Percentiles rank a stretch among this genome's conserved stretches.
Conservation (phyloP, 306 rosid species). For the Dryas drummondii region DNA sequence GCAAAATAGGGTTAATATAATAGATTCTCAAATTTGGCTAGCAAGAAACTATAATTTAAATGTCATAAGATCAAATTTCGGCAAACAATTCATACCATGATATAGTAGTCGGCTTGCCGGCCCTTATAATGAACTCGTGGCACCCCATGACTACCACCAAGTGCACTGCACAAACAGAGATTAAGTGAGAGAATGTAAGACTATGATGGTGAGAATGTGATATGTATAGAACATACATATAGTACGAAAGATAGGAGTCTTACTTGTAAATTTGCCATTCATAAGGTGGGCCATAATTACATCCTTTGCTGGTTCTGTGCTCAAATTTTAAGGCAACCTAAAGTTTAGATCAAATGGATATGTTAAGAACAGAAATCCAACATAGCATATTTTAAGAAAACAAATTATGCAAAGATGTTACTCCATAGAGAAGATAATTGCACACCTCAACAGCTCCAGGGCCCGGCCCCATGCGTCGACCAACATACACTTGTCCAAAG, state of each 20-base stretch:
- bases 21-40: slow-evolving; percentile 1
- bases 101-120: slow-evolving; percentile 50
- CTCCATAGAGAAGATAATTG: slow-evolving; percentile 1
- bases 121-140: slow-evolving; percentile 53
- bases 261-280: slow-evolving; percentile 99
- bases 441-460: slow-evolving; percentile 75
- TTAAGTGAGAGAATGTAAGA: neutral
- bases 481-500: slow-evolving; percentile 92
- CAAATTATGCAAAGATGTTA: neutral
- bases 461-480: slow-evolving; percentile 57
- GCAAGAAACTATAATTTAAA: neutral
- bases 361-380: slow-evolving; percentile 17
- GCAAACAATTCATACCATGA: slow-evolving; percentile 36
- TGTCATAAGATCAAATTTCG: neutral
- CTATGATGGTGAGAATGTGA: neutral
- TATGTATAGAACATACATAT: neutral
- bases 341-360: slow-evolving; percentile 15
- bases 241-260: slow-evolving; percentile 19
- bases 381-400: neutral
- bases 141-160: slow-evolving; percentile 59
- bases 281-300: slow-evolving; percentile 83
- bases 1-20: neutral
- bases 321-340: slow-evolving; percentile 96
- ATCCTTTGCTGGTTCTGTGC: slow-evolving; percentile 93
- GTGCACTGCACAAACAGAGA: slow-evolving; percentile 29